Conservation (phyloP, 2,329 filamentous ascomycete species). For the Gnomoniopsis sp. region DNA sequence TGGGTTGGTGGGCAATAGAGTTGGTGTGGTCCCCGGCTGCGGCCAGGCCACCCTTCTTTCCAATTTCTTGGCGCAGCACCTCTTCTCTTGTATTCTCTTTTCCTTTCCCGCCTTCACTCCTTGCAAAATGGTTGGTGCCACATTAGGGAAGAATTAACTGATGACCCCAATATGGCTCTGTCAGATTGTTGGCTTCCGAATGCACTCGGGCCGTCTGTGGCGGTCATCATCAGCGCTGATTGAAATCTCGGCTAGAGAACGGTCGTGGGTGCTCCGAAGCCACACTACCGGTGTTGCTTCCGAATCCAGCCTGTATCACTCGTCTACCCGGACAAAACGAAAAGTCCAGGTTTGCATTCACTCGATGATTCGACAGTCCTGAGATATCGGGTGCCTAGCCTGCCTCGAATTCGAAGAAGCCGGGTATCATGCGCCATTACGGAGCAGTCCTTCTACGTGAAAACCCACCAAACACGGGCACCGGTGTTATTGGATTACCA, state of each 20-base stretch:
- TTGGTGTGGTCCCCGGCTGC: slow-evolving; percentile 17
- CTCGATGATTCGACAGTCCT: slow-evolving; percentile 11
- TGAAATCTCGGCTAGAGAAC: slow-evolving; percentile 1
- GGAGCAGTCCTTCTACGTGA: no score
- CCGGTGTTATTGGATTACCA: no score
- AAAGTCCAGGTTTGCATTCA: slow-evolving; percentile 4
- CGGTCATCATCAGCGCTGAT: neutral
- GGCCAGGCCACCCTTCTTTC: slow-evolving; percentile 3
- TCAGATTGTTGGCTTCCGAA: no score
- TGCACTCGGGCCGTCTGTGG: no score
- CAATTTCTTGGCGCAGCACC: neutral
- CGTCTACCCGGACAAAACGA: neutral
- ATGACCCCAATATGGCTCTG: no score
- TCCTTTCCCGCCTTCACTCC: no score
- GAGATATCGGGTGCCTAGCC: slow-evolving; percentile 4
- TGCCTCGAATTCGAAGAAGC: neutral
- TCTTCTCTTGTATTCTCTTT: neutral
- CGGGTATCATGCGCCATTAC: no score
- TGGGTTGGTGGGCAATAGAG: neutral
- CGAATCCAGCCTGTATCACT: slow-evolving; percentile 3
- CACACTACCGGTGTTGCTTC: slow-evolving; percentile 12
- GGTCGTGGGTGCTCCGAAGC: neutral
- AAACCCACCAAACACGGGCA: no score
- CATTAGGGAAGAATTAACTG: neutral
- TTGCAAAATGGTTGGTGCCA: neutral